These are phyloP conservation scores for Tulasnella sp. DNA, from an alignment of 768 basidiomycete genomes.

Conservation along the genomic window DNA sequence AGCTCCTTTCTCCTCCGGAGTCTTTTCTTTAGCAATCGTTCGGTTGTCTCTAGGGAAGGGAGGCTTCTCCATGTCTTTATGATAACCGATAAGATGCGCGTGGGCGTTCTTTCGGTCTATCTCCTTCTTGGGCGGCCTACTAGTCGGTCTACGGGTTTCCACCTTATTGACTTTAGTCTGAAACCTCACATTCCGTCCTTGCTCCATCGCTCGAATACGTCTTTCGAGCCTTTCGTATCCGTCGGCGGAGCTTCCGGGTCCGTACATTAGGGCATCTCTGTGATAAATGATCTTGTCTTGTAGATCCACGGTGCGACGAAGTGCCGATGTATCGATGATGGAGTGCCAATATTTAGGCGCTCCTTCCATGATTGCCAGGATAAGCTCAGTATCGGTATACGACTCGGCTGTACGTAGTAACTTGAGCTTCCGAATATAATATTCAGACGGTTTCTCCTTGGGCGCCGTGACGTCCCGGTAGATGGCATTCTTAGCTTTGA, in stretches of 20 bases:
- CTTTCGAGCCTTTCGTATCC: background rate
- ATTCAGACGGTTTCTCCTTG: conserved; percentile 27
- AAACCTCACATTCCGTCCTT: background rate
- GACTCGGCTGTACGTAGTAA: conserved; percentile 17
- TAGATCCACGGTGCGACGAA: background rate
- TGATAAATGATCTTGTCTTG: background rate
- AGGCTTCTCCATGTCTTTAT: conserved; percentile 11
- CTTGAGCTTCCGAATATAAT: conserved; percentile 26
- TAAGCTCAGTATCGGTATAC: conserved; percentile 24
- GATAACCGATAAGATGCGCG: conserved; percentile 6
- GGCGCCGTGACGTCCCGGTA: conserved; percentile 24
- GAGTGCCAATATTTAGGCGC: conserved; percentile 25
- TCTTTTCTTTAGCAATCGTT: conserved; percentile 13
- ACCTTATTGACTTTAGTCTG: background rate
- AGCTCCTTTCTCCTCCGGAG: conserved; percentile 20
- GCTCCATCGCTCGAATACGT: background rate
- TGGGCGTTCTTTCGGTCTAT: no score
- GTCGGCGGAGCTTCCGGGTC: background rate
- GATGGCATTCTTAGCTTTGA: conserved; percentile 20
- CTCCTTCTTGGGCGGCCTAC: no score
- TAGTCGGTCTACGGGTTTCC: no score
- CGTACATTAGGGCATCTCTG: background rate
- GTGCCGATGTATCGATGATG: conserved; percentile 10
- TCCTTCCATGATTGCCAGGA: conserved; percentile 28
- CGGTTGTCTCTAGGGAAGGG: conserved; percentile 22